Conservation (phyloP, 306 rosid species). For the Cicer cuneatum region DNA sequence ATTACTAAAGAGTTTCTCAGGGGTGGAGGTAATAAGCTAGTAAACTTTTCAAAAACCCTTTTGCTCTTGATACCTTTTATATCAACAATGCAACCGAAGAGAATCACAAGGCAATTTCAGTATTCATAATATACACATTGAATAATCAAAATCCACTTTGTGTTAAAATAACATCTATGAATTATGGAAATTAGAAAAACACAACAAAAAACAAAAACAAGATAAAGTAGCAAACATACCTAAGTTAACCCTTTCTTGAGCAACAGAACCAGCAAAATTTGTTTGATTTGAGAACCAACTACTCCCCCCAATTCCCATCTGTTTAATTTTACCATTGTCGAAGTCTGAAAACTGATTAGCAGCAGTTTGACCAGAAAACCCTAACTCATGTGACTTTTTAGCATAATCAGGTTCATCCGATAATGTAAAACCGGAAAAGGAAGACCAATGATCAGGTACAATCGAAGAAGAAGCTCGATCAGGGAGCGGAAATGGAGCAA, state of each 20-base stretch:
- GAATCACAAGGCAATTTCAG: neutral
- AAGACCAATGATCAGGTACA: constrained; percentile 55
- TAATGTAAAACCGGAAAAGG: constrained; percentile 46
- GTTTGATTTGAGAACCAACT: constrained; percentile 49
- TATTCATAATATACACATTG: neutral
- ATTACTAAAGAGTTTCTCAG: neutral
- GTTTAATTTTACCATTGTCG: constrained; percentile 51
- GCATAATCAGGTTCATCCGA: constrained; percentile 46
- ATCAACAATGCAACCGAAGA: neutral
- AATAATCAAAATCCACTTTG: constrained; percentile 12
- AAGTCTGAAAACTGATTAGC: constrained; percentile 54
- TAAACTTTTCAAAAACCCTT: neutral
- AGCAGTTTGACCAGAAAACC: constrained; percentile 46
- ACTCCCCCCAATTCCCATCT: constrained; percentile 52
- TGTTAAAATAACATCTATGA: constrained; percentile 6
- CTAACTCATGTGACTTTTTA: constrained; percentile 46
- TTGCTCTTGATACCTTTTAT: constrained; percentile 5
- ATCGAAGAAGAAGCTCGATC: constrained; percentile 43
- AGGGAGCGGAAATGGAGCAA: constrained; percentile 51
- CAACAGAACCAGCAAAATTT: constrained; percentile 33
- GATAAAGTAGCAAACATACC: constrained; percentile 49
- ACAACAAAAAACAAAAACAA: constrained; percentile 28
- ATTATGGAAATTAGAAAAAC: neutral
- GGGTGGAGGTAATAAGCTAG: neutral
- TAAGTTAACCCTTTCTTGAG: constrained; percentile 50